These are phyloP conservation scores for Neophaeococcomyces mojaviensis DNA, from an alignment of 2,329 filamentous ascomycete genomes.

Conservation along the genomic window DNA sequence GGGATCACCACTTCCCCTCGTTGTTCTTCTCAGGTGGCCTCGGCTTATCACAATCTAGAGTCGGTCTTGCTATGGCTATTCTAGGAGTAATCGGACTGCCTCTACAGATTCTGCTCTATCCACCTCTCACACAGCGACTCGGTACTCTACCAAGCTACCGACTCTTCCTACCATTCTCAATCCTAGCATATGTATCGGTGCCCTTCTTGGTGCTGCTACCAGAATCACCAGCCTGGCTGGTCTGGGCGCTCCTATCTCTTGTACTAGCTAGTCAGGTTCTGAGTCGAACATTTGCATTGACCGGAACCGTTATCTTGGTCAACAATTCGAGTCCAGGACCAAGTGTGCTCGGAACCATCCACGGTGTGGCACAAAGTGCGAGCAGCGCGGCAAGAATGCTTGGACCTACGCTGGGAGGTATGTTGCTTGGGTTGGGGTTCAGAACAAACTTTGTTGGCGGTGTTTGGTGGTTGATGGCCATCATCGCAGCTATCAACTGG, in stretches of 20 bases:
- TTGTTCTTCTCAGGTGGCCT: conserved; percentile 65
- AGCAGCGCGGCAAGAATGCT: conserved; percentile 48
- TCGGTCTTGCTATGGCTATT: conserved; percentile 71
- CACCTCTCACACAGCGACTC: conserved; percentile 55
- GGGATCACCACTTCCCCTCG: conserved; percentile 24
- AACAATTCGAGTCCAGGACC: conserved; percentile 55
- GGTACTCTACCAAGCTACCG: conserved; percentile 64
- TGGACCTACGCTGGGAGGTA: conserved; percentile 49
- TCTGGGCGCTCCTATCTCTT: conserved; percentile 59
- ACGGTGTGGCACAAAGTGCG: conserved; percentile 52
- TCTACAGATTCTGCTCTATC: conserved; percentile 66
- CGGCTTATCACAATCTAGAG: conserved; percentile 61
- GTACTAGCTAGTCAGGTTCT: conserved; percentile 64
- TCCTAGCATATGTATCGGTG: conserved; percentile 59
- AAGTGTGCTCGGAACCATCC: conserved; percentile 49
- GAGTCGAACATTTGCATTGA: conserved; percentile 62
- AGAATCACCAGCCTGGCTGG: conserved; percentile 38
- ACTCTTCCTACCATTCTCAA: conserved; percentile 62
- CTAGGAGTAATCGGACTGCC: conserved; percentile 68
- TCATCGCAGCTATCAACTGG: conserved; percentile 51
- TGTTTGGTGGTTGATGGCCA: conserved; percentile 51
- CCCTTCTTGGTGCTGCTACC: conserved; percentile 66
- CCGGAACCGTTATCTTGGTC: conserved; percentile 51
- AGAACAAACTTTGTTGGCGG: conserved; percentile 48
- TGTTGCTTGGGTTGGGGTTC: conserved; percentile 47